phyloP scores from a whole-genome alignment of 352 stramenopile species.

The Thraustotheca clavata region DNA sequence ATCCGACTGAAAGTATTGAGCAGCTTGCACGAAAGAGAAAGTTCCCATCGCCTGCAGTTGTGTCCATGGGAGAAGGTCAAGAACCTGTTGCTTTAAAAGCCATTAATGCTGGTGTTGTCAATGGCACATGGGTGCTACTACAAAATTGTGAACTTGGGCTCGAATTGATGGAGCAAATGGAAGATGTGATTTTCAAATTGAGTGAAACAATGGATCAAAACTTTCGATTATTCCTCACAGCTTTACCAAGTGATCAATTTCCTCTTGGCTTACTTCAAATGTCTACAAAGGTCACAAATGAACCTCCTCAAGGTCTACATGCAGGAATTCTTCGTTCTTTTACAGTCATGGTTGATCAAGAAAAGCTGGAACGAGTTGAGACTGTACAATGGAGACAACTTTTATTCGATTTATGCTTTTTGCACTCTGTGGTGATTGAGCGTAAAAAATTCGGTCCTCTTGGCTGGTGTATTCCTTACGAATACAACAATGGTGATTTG shows the following conservation, averaged over 20 bases:
- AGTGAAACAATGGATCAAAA: conserved; percentile 92
- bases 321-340: conserved; percentile 94
- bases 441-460: conserved; percentile 97
- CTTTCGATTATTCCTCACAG: conserved; percentile 97
- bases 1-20: conserved; percentile 97
- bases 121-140: conserved; percentile 96
- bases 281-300: conserved; percentile 98
- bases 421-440: conserved; percentile 98
- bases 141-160: conserved; percentile 98
- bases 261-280: conserved; percentile 97
- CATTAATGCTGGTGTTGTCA: conserved; percentile 94
- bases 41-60: conserved; percentile 90
- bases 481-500: conserved; percentile 98
- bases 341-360: conserved; percentile 98
- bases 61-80: conserved; percentile 98
- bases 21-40: conserved; percentile 96
- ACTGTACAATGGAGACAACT: conserved; percentile 95
- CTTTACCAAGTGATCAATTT: conserved; percentile 94
- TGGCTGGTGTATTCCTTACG: conserved; percentile 97
- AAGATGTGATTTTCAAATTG: conserved; percentile 95
- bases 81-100: conserved; percentile 95
- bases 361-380: conserved; percentile 95
- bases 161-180: conserved; percentile 98
- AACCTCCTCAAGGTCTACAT: conserved; percentile 92
- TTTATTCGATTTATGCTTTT: conserved; percentile 96